phyloP scores from a whole-genome alignment of 2,329 filamentous ascomycete species.

The Calycina herbarum region DNA sequence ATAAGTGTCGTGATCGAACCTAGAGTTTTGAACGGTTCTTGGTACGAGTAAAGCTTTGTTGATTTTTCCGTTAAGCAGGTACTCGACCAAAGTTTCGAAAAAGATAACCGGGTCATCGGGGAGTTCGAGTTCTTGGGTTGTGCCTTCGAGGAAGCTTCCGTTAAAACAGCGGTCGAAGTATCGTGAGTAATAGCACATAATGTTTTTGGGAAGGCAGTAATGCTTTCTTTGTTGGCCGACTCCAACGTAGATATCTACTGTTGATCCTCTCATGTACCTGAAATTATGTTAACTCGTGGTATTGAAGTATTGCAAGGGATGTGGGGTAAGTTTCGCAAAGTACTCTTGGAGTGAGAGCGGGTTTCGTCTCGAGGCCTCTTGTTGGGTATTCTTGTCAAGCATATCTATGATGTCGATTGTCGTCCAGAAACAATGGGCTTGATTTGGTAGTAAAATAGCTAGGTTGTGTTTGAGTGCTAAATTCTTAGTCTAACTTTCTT shows the following conservation, averaged over 20 bases:
- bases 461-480: too few relatives aligned
- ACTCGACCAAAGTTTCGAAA: background rate
- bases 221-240: background rate
- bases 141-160: constrained; percentile 7
- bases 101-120: background rate
- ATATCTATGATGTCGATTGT: too few relatives aligned
- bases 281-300: too few relatives aligned
- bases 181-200: constrained; percentile 17
- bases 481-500: too few relatives aligned
- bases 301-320: too few relatives aligned
- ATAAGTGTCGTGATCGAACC: background rate
- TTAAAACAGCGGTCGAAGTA: constrained; percentile 25
- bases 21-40: background rate
- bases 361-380: too few relatives aligned
- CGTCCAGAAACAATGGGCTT: too few relatives aligned
- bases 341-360: too few relatives aligned
- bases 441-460: too few relatives aligned
- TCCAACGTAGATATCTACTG: constrained; percentile 1
- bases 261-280: background rate
- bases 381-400: too few relatives aligned
- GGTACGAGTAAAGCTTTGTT: background rate
- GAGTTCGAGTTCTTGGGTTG: background rate
- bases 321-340: too few relatives aligned
- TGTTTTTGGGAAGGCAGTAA: constrained; percentile 13
- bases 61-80: background rate